These are phyloP conservation scores for Echium plantagineum DNA, from an alignment of 257 asterid genomes.

Conservation along the genomic window DNA sequence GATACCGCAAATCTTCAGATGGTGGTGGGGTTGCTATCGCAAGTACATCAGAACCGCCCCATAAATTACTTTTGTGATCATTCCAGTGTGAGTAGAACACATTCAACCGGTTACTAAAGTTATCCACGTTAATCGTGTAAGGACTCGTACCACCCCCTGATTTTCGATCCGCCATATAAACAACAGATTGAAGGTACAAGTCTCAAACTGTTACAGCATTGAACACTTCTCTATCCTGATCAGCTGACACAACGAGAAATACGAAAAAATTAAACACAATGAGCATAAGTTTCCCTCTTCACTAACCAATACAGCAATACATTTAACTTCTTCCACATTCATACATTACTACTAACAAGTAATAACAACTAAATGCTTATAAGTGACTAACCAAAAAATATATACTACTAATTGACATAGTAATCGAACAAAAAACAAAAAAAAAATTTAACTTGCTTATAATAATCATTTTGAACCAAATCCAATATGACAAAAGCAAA, in stretches of 20 bases:
- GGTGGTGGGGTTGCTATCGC: conserved; percentile 46
- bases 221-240: neutral
- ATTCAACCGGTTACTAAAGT: conserved; percentile 33
- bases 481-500: no score
- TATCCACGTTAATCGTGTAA: conserved; percentile 38
- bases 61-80: conserved; percentile 30
- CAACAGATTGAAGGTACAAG: neutral
- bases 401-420: no score
- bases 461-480: no score
- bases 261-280: no score
- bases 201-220: neutral
- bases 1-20: conserved; percentile 40
- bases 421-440: no score
- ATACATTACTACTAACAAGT: no score
- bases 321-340: no score
- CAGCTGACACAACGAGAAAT: neutral
- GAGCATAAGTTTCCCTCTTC: no score
- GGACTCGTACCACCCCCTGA: conserved; percentile 22
- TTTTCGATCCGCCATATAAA: conserved; percentile 14
- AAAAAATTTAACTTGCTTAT: no score
- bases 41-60: conserved; percentile 40
- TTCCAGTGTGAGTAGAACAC: conserved; percentile 40
- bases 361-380: no score
- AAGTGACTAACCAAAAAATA: no score
- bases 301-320: no score